Base-by-base conservation (phyloP, 768 basidiomycete genomes). In the Suillus brevipes region DNA sequence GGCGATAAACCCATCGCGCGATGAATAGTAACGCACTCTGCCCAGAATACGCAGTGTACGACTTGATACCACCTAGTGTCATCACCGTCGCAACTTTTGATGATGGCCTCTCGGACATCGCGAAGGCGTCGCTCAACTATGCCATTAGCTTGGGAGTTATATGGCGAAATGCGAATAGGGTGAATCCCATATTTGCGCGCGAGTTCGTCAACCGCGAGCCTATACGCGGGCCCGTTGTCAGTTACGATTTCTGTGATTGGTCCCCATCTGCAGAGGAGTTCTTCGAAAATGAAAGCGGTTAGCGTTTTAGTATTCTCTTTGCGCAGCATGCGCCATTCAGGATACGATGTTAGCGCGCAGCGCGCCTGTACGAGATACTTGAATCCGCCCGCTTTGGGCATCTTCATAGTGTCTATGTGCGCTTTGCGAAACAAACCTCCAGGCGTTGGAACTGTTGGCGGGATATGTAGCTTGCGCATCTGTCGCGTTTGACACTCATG, bases 101-200 rank as follows among this genome's bases (percentile, higher is more conserved):
- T 40, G 34, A 67, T 61, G 47, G 55, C 60, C 49, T 67, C 64
- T 36, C 7, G 10, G 53, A 67, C 61, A 62, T 64, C 7, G 31
- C 40, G 59, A 10, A 65, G 66, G 4, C 14, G 28, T 0, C 45
- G 2, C 20, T 68, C 45, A 0, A 68, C 20, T 4, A 66, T 12
- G 0, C 62, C 13, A 3, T 43, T 43, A 1, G 42, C 42, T 2
- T 43, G 42, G 0, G 18, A 43, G 1, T 43, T 43, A 9, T 43
- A 43, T 2, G 42, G 42, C 3, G 42, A 50, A 2, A 50, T 14
- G 13, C 7, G 18, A 18, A 43, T 43, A 0, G 18, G 42, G 8
- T 43, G 42, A 0, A 43, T 43, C 0, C 7, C 18, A 9, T 43
- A 43, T 43, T 20, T 18, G 6, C 6, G 2, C 7, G 8, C 7